Conservation (phyloP, 495 filamentous ascomycete genomes). For the Aspergillus panamensis region DNA sequence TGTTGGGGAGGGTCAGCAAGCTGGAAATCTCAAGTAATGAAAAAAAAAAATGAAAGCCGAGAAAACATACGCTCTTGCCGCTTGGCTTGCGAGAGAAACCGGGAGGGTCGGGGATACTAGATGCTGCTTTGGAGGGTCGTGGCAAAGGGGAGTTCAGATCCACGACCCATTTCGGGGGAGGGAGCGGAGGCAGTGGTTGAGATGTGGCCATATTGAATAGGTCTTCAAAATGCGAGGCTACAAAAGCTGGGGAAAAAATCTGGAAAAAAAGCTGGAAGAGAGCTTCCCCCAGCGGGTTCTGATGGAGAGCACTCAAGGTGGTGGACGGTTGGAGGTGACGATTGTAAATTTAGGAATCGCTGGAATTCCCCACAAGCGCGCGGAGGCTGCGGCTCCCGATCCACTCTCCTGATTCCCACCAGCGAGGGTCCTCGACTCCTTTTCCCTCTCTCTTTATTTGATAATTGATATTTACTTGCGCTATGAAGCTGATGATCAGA, state of each 20-base stretch:
- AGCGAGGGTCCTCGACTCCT: conserved; percentile 6
- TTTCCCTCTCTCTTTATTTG: not conserved
- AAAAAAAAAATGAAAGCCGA: not conserved
- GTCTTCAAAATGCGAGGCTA: no score
- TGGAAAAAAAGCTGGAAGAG: not conserved
- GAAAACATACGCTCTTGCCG: conserved; percentile 38
- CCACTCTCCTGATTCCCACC: conserved; percentile 31
- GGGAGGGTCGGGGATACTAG: conserved; percentile 76
- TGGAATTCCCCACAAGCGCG: conserved; percentile 27
- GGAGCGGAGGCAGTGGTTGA: conserved; percentile 41
- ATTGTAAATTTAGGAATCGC: conserved; percentile 13
- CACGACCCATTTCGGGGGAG: conserved; percentile 75
- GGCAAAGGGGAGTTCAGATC: conserved; percentile 67
- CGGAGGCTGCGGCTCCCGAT: conserved; percentile 27
- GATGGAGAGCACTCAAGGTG: not conserved
- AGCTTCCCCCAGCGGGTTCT: not conserved
- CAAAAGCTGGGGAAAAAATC: no score
- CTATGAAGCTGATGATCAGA: not conserved
- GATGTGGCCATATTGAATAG: conserved; percentile 25
- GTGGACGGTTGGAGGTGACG: not conserved
- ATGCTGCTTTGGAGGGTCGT: conserved; percentile 52
- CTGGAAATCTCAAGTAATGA: not conserved
- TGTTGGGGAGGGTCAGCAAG: conserved; percentile 29
- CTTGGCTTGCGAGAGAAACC: conserved; percentile 61
- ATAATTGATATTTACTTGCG: not conserved